These are phyloP conservation scores for Aspergillus sp. DNA, from an alignment of 2,329 filamentous ascomycete species.

Conservation along the genomic window DNA sequence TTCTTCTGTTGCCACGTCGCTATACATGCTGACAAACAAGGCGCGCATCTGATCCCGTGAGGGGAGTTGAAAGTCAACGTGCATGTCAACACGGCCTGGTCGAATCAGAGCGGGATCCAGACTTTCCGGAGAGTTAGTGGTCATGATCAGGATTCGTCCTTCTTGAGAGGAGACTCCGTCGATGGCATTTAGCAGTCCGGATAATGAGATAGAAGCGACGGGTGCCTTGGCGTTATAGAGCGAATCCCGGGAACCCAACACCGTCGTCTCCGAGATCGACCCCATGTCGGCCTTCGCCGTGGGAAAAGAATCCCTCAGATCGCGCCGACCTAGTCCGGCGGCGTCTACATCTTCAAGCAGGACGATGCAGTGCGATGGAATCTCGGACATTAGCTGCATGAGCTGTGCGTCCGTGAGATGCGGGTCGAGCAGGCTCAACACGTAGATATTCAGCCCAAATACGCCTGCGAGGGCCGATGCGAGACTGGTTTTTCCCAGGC, in stretches of 20 bases:
- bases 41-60: slow-evolving; percentile 24
- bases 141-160: slow-evolving; percentile 78
- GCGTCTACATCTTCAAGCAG: not conserved
- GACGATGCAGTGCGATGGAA: not conserved
- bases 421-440: not conserved
- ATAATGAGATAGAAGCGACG: too few species aligned
- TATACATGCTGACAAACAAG: slow-evolving; percentile 30
- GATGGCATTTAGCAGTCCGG: slow-evolving; percentile 67
- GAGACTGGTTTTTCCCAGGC: not conserved
- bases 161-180: slow-evolving; percentile 78
- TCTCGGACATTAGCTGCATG: not conserved
- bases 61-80: slow-evolving; percentile 55
- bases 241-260: too few species aligned
- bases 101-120: slow-evolving; percentile 71
- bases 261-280: too few species aligned
- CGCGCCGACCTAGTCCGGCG: not conserved
- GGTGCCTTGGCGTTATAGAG: too few species aligned
- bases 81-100: slow-evolving; percentile 69
- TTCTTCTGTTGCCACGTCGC: slow-evolving; percentile 22
- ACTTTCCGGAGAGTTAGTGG: slow-evolving; percentile 69
- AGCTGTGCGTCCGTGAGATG: not conserved
- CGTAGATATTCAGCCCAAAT: not conserved
- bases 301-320: too few species aligned
- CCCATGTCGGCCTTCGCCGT: too few species aligned
- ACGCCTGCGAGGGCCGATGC: not conserved